These are phyloP conservation scores for Scutellaria baicalensis DNA, from an alignment of 257 asterid species.

Conservation along the genomic window DNA sequence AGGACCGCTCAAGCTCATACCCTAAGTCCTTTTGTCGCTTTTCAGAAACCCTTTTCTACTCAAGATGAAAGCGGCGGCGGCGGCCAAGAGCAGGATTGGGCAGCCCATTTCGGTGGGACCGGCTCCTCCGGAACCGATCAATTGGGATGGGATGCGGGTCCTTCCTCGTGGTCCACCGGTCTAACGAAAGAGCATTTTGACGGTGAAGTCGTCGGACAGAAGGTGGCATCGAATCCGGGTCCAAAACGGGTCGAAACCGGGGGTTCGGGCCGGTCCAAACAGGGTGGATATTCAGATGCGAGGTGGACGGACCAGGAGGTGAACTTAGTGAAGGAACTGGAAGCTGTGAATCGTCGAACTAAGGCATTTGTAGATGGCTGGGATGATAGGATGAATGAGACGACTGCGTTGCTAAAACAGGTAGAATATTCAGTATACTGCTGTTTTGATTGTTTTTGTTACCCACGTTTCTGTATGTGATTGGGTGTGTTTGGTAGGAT, in stretches of 20 bases:
- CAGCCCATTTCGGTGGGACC: slow-evolving; percentile 38
- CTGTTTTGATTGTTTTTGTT: neutral
- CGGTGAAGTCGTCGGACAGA: slow-evolving; percentile 73
- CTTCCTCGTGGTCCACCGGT: slow-evolving; percentile 84
- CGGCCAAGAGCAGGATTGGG: slow-evolving; percentile 38
- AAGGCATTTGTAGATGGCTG: slow-evolving; percentile 49
- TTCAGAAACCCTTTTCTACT: slow-evolving; percentile 36
- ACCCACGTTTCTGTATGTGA: neutral
- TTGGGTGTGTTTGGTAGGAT: neutral
- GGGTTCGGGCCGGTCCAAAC: neutral
- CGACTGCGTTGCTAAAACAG: slow-evolving; percentile 56
- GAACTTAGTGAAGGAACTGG: slow-evolving; percentile 28
- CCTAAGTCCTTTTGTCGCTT: slow-evolving; percentile 12
- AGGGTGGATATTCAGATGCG: slow-evolving; percentile 19
- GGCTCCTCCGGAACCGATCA: slow-evolving; percentile 26
- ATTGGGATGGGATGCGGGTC: slow-evolving; percentile 59
- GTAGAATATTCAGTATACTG: slow-evolving; percentile 17
- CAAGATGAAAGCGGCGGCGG: slow-evolving; percentile 21
- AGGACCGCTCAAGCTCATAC: neutral
- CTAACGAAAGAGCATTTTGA: slow-evolving; percentile 82
- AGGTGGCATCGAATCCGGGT: slow-evolving; percentile 18
- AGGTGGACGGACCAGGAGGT: slow-evolving; percentile 53
- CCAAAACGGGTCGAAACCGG: neutral
- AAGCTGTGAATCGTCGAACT: slow-evolving; percentile 32
- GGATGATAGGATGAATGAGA: slow-evolving; percentile 51